Base-by-base conservation (phyloP, 306 rosid genomes). In the Calophaca sinica region DNA sequence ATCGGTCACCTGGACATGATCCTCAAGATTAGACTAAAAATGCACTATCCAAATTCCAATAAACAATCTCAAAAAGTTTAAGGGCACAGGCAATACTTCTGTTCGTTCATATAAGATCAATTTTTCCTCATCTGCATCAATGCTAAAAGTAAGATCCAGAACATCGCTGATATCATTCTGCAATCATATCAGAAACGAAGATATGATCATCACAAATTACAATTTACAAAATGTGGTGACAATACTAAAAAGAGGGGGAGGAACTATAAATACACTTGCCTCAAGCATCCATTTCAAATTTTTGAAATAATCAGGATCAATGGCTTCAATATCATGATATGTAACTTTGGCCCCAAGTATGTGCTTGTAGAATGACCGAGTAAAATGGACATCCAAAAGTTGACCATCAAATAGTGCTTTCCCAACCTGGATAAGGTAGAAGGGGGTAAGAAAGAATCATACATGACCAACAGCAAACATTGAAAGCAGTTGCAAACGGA, bases 311-410 rank as follows among this genome's bases (percentile, higher is more conserved):
- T 60, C 93, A 2, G 99, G 99, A 86, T 96, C 99, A 76, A 96
- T 96, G 76, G 99, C 99, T 88, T 96, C 99, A 76, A 96, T 96
- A 84, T 96, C 99, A 79, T 89, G 99, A 79, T 96, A 96, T 64
- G 99, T 92, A 79, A 96, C 99, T 86, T 92, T 96, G 57, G 64
- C 97, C 79, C 87, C 99, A 70, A 96, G 87, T 49, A 96, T 96
- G 77, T 96, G 99, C 89, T 96, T 96, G 96, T 96, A 96, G 84
- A 96, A 96, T 45, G 99, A 96, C 76, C 99, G 92, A n/a, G 99
- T 96, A 80, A 96, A 96, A 84, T 96, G 98, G 61, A 96, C 99
- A 85, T 96, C 99, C 92, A 96, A 87, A 60, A 92, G 96, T 72
- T 96, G 99, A 39, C 98, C 96, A 74, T 96, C 99, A 75, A 92